phyloP scores from a whole-genome alignment of 768 basidiomycete genomes.

The Termitomyces heimii region DNA sequence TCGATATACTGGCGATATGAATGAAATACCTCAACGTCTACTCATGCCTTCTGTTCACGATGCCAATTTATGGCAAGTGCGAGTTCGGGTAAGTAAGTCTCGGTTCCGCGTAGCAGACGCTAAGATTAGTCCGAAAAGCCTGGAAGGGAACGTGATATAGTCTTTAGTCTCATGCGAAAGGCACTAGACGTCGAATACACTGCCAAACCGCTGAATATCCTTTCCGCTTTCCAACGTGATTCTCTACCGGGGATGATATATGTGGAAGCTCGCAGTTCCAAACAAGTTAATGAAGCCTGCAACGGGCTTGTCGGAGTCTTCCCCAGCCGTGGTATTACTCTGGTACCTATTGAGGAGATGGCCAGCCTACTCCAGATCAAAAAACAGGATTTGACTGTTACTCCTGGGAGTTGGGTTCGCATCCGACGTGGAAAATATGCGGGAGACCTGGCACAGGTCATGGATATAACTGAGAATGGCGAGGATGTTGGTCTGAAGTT shows the following conservation, averaged over 20 bases:
- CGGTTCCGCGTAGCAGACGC: background rate
- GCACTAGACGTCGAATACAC: constrained; percentile 79
- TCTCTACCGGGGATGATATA: constrained; percentile 95
- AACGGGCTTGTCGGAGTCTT: constrained; percentile 93
- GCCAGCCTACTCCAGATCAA: constrained; percentile 93
- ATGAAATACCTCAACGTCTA: constrained; percentile 85
- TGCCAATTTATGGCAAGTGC: constrained; percentile 91
- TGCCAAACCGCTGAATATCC: constrained; percentile 73
- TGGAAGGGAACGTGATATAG: constrained; percentile 89
- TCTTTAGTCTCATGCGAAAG: constrained; percentile 94
- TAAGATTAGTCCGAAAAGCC: constrained; percentile 38
- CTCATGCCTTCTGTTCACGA: constrained; percentile 97
- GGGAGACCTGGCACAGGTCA: constrained; percentile 92
- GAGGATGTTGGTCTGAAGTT: constrained; percentile 92
- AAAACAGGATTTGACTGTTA: constrained; percentile 83
- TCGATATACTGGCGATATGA: constrained; percentile 88
- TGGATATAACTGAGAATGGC: constrained; percentile 89
- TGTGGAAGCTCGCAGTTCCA: constrained; percentile 86
- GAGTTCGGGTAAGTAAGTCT: constrained; percentile 66
- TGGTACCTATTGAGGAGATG: constrained; percentile 98
- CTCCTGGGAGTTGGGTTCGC: constrained; percentile 90
- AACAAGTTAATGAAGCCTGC: constrained; percentile 80
- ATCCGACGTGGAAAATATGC: constrained; percentile 91
- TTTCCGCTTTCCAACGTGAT: constrained; percentile 94
- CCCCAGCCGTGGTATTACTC: constrained; percentile 68